Evolutionary conservation across 805 yeast species (phyloP).

Genomic region (Ogataea neopini): DNA sequence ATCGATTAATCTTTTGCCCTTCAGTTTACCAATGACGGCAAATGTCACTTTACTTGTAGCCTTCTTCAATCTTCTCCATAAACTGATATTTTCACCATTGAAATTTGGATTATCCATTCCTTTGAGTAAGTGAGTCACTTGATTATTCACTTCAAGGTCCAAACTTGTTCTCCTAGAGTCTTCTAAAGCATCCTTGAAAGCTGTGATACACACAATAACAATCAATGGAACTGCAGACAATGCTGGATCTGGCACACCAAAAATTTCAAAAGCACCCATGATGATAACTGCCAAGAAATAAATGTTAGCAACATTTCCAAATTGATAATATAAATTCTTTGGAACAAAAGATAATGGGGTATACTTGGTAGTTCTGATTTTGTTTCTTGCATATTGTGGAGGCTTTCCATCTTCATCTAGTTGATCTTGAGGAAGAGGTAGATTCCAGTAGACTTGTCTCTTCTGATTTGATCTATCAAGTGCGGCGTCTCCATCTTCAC

Average conservation of each 20-base stretch:
- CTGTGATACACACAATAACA: slow-evolving; percentile 74
- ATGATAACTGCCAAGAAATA: slow-evolving; percentile 81
- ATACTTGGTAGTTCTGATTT: slow-evolving; percentile 92
- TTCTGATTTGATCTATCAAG: slow-evolving; percentile 30
- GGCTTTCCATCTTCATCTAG: slow-evolving; percentile 57
- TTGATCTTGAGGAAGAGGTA: slow-evolving; percentile 57
- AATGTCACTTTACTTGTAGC: slow-evolving; percentile 22
- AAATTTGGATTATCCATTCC: slow-evolving; percentile 61
- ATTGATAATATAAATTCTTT: slow-evolving; percentile 77
- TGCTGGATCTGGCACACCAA: slow-evolving; percentile 81
- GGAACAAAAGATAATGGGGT: slow-evolving; percentile 90
- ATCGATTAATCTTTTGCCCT: slow-evolving; percentile 26
- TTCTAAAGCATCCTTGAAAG: slow-evolving; percentile 77
- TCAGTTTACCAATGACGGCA: slow-evolving; percentile 21
- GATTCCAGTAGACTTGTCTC: slow-evolving; percentile 60
- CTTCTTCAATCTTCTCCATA: slow-evolving; percentile 73
- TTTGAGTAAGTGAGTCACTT: slow-evolving; percentile 61
- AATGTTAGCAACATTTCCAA: slow-evolving; percentile 85
- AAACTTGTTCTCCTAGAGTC: slow-evolving; percentile 73
- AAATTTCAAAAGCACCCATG: slow-evolving; percentile 73
- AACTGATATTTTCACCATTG: slow-evolving; percentile 59
- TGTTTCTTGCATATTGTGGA: slow-evolving; percentile 76
- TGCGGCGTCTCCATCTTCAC: slow-evolving; percentile 22
- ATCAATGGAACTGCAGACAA: slow-evolving; percentile 75
- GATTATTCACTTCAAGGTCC: slow-evolving; percentile 77